phyloP scores from a whole-genome alignment of 164 flowering plant species.

The Amborella trichopoda region DNA sequence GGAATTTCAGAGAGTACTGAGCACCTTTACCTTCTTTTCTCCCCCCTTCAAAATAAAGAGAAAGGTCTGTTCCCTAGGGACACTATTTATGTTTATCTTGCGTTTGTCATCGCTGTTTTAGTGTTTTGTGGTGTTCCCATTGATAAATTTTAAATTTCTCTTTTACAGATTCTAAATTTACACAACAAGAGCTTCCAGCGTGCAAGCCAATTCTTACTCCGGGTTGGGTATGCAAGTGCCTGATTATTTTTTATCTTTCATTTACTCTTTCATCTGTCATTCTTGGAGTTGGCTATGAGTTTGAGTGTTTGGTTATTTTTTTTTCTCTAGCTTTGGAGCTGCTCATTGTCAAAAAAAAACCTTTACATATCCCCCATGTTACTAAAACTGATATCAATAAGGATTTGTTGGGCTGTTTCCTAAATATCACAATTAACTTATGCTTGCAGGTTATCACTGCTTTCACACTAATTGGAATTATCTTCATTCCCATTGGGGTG shows the following conservation, averaged over 20 bases:
- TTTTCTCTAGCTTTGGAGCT: too few species aligned
- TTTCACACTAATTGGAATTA: conserved; percentile 38
- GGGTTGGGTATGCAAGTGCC: conserved; percentile 43
- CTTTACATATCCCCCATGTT: too few species aligned
- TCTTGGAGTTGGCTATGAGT: not conserved
- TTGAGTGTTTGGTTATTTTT: too few species aligned
- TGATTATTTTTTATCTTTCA: not conserved
- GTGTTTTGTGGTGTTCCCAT: too few species aligned
- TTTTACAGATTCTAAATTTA: conserved; percentile 71
- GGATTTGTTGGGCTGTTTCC: not conserved
- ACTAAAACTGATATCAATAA: too few species aligned
- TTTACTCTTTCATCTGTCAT: not conserved
- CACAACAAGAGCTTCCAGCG: conserved; percentile 95
- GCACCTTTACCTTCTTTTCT: not conserved
- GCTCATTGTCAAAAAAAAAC: too few species aligned
- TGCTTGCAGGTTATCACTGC: conserved; percentile 57
- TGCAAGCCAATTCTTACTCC: conserved; percentile 92
- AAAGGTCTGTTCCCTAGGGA: not conserved
- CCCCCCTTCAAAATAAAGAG: not conserved
- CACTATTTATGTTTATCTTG: not conserved
- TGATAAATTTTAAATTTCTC: too few species aligned
- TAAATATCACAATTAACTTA: not conserved
- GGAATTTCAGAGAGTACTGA: not conserved
- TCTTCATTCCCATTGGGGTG: conserved; percentile 89
- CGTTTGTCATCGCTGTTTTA: too few species aligned